These are phyloP conservation scores for Mycocentrospora acerina DNA, from an alignment of 2,329 filamentous ascomycete species.

Conservation along the genomic window DNA sequence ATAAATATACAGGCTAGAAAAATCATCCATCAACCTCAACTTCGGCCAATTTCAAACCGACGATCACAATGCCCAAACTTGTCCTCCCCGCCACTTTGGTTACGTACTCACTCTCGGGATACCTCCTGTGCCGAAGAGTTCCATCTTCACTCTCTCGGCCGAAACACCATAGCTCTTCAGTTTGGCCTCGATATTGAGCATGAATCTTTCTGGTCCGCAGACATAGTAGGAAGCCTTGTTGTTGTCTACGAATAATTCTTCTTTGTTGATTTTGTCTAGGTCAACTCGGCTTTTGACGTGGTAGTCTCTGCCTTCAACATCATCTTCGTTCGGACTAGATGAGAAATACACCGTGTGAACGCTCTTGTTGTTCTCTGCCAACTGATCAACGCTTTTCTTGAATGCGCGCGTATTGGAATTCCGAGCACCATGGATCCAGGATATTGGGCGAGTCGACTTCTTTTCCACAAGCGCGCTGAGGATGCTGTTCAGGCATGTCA, in stretches of 20 bases:
- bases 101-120: slow-evolving; percentile 26
- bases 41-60: too few species aligned
- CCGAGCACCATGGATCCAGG: slow-evolving; percentile 64
- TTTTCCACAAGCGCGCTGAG: slow-evolving; percentile 54
- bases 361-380: slow-evolving; percentile 49
- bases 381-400: slow-evolving; percentile 49
- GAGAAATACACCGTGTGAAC: slow-evolving; percentile 62
- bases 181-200: slow-evolving; percentile 59
- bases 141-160: slow-evolving; percentile 62
- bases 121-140: slow-evolving; percentile 58
- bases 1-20: too few species aligned
- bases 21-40: too few species aligned
- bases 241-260: slow-evolving; percentile 60
- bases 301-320: slow-evolving; percentile 58
- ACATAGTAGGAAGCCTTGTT: slow-evolving; percentile 65
- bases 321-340: slow-evolving; percentile 49
- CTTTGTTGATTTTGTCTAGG: slow-evolving; percentile 56
- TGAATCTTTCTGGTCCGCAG: slow-evolving; percentile 71
- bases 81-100: too few species aligned
- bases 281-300: slow-evolving; percentile 61
- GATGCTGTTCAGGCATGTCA: slow-evolving; percentile 67
- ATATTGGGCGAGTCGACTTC: slow-evolving; percentile 51
- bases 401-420: slow-evolving; percentile 58
- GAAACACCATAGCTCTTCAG: slow-evolving; percentile 60
- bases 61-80: too few species aligned